Base-by-base conservation (phyloP, 495 filamentous ascomycete species). In the Penicillium herquei region DNA sequence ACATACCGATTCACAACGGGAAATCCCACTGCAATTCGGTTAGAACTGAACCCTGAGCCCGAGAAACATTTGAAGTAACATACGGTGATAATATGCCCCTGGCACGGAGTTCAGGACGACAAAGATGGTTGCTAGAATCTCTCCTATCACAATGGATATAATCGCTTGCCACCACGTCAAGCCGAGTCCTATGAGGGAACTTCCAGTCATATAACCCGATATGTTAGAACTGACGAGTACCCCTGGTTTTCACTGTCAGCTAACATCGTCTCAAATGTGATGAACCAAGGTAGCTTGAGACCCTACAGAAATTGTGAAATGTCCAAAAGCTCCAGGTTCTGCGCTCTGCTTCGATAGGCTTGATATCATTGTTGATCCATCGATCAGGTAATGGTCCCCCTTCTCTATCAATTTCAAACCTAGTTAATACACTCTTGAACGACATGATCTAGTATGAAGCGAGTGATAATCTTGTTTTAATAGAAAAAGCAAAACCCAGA, bases 281-380 rank as follows among this genome's bases (percentile, higher is more conserved):
- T 26, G 12, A 32, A 0, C 2, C 3, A n/a, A 26, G 1, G 21
- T 26, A 26, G 21, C 21, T 4, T 26, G 21, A 26, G 4, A 4
- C 18, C 46, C 2, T 49, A 67, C 65, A 65, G 45, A 56, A 62
- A 33, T 67, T 60, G 35, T 67, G 62, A 26, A 59, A 67, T 1
- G 65, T 67, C 65, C 65, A 67, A 21, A 62, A 60, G 9, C 37
- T 55, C 65, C 65, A 67, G 10, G 54, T 65, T 6, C 65, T 56
- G 11, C 65, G 55, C n/a, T 33, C 51, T 6, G 50, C 33, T 39
- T 67, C 65, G 13, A 67, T 56, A 39, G 65, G 65, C 48, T 67
- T 65, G 39, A 67, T 67, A 41, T 67, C 65, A 44, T 67, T 59
- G 43, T 67, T 67, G 33, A 67, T 55, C 65, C 65, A 67, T 47